Evolutionary conservation across 1,284 basidiomycete species (phyloP), one percentile per base, ranked within the genome.

Genomic region (Inonotus hispidus): DNA sequence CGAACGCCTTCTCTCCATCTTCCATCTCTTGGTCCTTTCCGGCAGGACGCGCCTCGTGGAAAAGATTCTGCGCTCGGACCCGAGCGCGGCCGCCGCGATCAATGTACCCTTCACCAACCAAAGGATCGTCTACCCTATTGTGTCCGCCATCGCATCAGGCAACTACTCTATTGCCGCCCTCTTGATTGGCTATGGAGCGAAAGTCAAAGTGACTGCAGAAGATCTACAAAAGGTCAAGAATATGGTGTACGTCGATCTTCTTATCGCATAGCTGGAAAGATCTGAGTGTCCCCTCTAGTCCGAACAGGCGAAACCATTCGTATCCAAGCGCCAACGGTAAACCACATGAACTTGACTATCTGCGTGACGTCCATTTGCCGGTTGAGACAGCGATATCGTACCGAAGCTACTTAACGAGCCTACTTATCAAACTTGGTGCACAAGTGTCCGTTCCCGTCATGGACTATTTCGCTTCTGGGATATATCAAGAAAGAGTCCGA

Each of bases 41-140:
- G 71, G 74, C 32, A 75, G 75, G 56, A 68, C 73, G 3, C 74
- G 76, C 43, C 70, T 84, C 14, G 75, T 82, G 0, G 69, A 74
- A 11, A 75, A 77, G 0, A 69, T 84, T 35, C 69, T 84, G 35
- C 69, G 72, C n/a, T 71, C 69, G 47, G 83, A 85, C 67, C 77
- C 78, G 1, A 79, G 78, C 59, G 77, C 79, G 1, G 73, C 71
- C 53, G 70, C 71, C 0, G 80, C 79, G 2, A 61, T 84, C 39
- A 73, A 83, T 63, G 76, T 79, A 62, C 80, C 82, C 0, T 60
- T 66, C 25, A 69, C 64, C 43, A 56, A 41, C 16, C 27, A 55
- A 10, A 57, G 52, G 2, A 66, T 71, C 2, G 61, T 69, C 3
- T 73, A 73, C 56, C 79, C 80, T 1, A 55, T 81, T 16, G 69